Percentiles rank a stretch among this genome's conserved stretches.
Conservation (phyloP, 2,329 filamentous ascomycete species). For the Diaporthe helianthi region DNA sequence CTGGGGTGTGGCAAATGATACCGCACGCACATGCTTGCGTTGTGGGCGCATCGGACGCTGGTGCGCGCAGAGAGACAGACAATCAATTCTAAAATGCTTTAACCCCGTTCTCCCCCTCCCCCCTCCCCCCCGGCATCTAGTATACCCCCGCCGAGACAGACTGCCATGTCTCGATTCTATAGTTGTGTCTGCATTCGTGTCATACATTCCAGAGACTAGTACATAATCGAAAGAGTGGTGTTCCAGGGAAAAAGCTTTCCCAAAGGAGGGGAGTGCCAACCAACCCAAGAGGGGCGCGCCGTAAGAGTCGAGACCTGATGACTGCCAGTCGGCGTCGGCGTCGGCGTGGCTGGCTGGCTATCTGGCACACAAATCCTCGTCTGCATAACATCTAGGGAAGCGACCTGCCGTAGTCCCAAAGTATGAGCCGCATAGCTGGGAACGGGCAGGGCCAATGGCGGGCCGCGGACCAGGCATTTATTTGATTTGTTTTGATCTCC, state of each 20-base stretch:
- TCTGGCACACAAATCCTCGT: background rate
- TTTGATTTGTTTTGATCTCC: too few species aligned
- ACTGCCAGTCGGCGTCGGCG: background rate
- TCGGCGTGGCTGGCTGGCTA: constrained; percentile 1
- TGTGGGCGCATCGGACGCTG: constrained; percentile 3
- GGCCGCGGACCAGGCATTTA: constrained; percentile 18
- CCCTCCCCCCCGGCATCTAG: background rate
- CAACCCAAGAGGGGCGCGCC: background rate
- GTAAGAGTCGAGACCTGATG: background rate
- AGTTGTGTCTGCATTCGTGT: background rate
- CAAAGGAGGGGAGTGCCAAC: background rate
- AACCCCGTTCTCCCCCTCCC: background rate
- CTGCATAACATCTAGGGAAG: constrained; percentile 16
- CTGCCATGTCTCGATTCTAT: constrained; percentile 3
- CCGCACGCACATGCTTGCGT: background rate
- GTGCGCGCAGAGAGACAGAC: background rate
- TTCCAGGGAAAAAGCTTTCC: constrained; percentile 10
- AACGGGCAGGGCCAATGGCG: constrained; percentile 11
- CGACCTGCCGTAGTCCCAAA: constrained; percentile 19
- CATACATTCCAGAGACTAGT: background rate
- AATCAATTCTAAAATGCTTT: background rate
- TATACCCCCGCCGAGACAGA: background rate
- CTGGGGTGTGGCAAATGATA: background rate
- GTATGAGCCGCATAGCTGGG: constrained; percentile 23
- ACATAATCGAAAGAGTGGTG: too few species aligned